Conservation (phyloP, 129 eudicot genomes). For the Smallanthus sonchifolius region DNA sequence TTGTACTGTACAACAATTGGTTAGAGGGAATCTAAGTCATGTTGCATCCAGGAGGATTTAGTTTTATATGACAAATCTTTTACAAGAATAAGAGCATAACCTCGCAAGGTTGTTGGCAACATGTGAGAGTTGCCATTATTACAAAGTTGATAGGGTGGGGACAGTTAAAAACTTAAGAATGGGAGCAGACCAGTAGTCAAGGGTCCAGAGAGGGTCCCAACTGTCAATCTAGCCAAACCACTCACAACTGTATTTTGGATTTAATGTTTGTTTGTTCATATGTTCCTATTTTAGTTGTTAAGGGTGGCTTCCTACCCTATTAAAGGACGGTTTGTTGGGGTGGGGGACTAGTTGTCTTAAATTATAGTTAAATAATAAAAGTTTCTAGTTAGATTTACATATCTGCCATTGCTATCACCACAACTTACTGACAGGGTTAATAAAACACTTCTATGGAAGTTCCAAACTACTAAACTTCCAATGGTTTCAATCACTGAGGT, state of each 20-base stretch:
- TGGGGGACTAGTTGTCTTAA: conserved; percentile 10
- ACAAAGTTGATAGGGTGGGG: conserved; percentile 16
- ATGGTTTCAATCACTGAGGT: too few relatives aligned
- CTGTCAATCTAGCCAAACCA: conserved; percentile 27
- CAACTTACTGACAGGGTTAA: background rate
- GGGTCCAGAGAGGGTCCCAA: conserved; percentile 39
- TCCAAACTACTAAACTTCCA: too few relatives aligned
- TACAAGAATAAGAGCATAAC: conserved; percentile 19
- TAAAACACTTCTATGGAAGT: background rate
- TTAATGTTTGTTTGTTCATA: conserved; percentile 31
- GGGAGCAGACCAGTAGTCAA: conserved; percentile 23
- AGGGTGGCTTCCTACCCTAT: conserved; percentile 27
- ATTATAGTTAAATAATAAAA: background rate
- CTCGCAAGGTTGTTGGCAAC: conserved; percentile 19
- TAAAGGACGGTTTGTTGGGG: conserved; percentile 4
- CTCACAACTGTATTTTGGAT: conserved; percentile 23
- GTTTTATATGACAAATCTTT: conserved; percentile 13
- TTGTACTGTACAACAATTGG: conserved; percentile 5
- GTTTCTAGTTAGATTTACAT: background rate
- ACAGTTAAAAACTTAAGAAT: conserved; percentile 2
- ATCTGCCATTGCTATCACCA: background rate
- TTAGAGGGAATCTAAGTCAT: conserved; percentile 17
- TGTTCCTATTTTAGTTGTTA: conserved; percentile 17
- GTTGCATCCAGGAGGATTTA: conserved; percentile 14
- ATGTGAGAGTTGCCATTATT: conserved; percentile 10